Percentiles rank a stretch among this genome's conserved stretches.
phyloP scores from a whole-genome alignment of 345 rosid species.

The Eucalyptus curtisii region DNA sequence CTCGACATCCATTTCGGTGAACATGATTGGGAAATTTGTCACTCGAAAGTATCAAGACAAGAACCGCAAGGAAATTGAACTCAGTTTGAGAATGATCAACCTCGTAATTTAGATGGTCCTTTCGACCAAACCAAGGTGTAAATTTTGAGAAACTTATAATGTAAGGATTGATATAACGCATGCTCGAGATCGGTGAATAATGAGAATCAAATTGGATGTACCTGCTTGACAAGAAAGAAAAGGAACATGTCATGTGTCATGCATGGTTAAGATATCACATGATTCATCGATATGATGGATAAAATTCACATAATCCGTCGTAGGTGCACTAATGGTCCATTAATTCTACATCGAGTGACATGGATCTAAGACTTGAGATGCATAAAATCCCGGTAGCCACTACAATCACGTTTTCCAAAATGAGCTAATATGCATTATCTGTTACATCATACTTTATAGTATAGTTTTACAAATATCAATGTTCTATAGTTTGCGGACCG shows the following conservation, averaged over 20 bases:
- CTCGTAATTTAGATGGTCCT: not conserved
- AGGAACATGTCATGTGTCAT: not conserved
- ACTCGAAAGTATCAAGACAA: not conserved
- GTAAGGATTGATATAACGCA: not conserved
- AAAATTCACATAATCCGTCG: not conserved
- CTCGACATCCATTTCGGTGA: not conserved
- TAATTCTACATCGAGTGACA: not conserved
- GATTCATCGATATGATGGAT: not conserved
- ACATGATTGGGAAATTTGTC: not conserved
- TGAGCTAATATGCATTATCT: not conserved
- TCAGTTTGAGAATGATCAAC: not conserved
- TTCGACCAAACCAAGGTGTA: not conserved
- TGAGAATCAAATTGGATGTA: not conserved
- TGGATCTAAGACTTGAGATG: not conserved
- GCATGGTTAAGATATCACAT: not conserved
- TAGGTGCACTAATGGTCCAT: not conserved
- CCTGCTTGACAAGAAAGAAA: not conserved
- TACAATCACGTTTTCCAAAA: not conserved
- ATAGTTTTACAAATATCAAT: not conserved
- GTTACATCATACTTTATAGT: not conserved
- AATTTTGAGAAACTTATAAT: not conserved
- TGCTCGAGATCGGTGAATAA: not conserved
- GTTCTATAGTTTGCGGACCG: not conserved
- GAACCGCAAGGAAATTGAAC: not conserved
- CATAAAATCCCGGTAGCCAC: not conserved